A percentile compares a stretch with the other conserved stretches of the same genome.
These are phyloP conservation scores for Gaeumannomyces tritici DNA, from an alignment of 2,329 filamentous ascomycete genomes.

Conservation along the genomic window DNA sequence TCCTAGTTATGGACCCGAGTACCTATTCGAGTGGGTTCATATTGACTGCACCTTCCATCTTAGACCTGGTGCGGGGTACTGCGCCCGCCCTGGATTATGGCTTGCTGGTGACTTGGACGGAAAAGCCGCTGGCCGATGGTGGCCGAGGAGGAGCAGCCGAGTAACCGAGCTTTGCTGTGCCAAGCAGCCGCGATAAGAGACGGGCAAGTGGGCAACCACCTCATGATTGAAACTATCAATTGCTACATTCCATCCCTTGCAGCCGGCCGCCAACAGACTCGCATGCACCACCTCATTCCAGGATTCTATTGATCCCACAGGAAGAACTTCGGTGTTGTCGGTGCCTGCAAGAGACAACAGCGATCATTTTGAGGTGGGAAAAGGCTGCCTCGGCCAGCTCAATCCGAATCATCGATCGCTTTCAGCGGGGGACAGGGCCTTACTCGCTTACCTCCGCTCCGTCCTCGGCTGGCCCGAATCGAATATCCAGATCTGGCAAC, in stretches of 20 bases:
- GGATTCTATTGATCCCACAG: neutral
- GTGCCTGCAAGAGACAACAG: neutral
- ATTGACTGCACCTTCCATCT: no score
- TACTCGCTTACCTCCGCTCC: neutral
- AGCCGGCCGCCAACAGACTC: no score
- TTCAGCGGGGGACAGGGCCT: neutral
- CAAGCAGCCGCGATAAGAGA: neutral
- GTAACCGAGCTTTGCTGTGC: neutral
- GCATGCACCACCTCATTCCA: neutral
- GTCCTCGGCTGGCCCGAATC: neutral
- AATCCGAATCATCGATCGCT: neutral
- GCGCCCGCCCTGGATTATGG: no score
- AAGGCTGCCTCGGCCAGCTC: neutral
- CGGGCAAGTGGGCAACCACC: no score
- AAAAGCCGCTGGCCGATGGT: neutral
- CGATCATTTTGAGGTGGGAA: neutral
- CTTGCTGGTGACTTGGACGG: no score
- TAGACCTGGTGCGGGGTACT: no score
- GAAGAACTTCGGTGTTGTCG: no score
- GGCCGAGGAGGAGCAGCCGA: neutral
- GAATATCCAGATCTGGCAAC: neutral
- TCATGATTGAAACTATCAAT: neutral
- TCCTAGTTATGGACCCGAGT: no score
- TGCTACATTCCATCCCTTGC: neutral
- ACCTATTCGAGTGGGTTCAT: no score